These are phyloP conservation scores for Boletus bicolor DNA, from an alignment of 768 basidiomycete genomes.

Conservation along the genomic window DNA sequence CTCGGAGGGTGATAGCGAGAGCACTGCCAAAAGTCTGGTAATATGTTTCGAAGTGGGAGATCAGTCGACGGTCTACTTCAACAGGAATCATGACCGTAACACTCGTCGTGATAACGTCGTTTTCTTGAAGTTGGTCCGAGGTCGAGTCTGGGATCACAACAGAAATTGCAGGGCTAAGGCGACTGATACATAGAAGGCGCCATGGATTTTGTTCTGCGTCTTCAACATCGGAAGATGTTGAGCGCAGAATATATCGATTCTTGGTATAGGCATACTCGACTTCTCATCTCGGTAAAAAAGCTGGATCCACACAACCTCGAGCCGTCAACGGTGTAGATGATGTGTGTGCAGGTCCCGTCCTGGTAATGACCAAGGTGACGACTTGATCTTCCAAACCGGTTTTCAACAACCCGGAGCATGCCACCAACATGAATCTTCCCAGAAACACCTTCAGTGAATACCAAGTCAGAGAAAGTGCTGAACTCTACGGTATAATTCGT, in stretches of 20 bases:
- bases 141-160: background rate
- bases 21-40: background rate
- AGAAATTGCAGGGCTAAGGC: background rate
- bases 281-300: background rate
- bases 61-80: background rate
- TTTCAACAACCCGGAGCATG: too few species aligned
- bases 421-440: background rate
- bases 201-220: too few species aligned
- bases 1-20: background rate
- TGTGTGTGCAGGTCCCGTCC: conserved; percentile 2
- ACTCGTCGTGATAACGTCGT: background rate
- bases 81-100: background rate
- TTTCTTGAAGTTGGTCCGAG: background rate
- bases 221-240: background rate
- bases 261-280: background rate
- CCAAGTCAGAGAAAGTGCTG: background rate
- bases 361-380: background rate
- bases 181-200: background rate
- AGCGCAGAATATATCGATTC: background rate
- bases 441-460: background rate
- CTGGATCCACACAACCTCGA: background rate
- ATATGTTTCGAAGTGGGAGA: conserved; percentile 1
- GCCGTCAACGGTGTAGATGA: background rate
- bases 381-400: background rate
- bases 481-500: background rate